Conservation (phyloP, 2,329 filamentous ascomycete genomes). For the Aureobasidium pullulans region DNA sequence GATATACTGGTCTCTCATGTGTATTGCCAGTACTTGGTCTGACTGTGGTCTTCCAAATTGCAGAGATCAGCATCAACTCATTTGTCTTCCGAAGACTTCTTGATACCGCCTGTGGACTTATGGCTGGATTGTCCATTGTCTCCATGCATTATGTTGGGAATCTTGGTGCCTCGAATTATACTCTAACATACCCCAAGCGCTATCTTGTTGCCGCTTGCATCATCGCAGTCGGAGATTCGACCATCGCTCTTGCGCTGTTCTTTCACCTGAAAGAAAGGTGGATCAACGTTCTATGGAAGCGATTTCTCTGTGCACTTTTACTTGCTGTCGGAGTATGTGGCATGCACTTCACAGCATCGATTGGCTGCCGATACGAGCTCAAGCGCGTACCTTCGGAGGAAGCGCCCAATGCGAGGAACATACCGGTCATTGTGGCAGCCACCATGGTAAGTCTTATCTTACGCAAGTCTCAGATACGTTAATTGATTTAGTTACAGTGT, state of each 20-base stretch:
- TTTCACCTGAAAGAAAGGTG: conserved; percentile 69
- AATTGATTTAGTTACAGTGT: conserved; percentile 24
- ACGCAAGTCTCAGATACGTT: not conserved
- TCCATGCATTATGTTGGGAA: conserved; percentile 90
- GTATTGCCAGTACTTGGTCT: conserved; percentile 73
- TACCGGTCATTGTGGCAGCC: conserved; percentile 66
- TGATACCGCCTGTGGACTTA: conserved; percentile 52
- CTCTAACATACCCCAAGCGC: conserved; percentile 50
- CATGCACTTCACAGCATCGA: conserved; percentile 79
- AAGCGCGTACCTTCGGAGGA: conserved; percentile 35
- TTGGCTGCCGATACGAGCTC: conserved; percentile 61
- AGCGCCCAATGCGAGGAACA: conserved; percentile 43
- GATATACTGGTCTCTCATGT: conserved; percentile 69
- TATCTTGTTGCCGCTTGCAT: conserved; percentile 62
- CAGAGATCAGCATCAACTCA: conserved; percentile 39
- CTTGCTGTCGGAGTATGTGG: conserved; percentile 70
- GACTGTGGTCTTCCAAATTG: conserved; percentile 61
- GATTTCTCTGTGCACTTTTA: conserved; percentile 57
- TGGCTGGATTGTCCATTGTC: conserved; percentile 68
- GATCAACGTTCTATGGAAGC: conserved; percentile 73
- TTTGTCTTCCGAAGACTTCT: conserved; percentile 25
- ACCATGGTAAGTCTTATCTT: conserved; percentile 49
- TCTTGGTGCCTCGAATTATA: conserved; percentile 71
- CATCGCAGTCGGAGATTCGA: conserved; percentile 67
- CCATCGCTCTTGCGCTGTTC: conserved; percentile 64